phyloP scores from a whole-genome alignment of 441 rosid species.

The Rhodomyrtus psidioides region DNA sequence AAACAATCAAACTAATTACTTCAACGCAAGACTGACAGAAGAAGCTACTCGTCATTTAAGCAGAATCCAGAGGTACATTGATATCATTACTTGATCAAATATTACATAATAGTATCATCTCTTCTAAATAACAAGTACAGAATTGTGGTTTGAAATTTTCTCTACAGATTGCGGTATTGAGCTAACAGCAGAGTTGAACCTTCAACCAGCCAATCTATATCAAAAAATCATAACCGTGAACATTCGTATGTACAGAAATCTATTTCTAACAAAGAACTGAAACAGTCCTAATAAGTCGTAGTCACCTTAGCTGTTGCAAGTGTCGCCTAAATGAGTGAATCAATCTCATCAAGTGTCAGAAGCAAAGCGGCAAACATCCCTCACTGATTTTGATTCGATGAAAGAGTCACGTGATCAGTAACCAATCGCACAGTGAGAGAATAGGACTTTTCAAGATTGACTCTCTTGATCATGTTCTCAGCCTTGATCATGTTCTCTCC shows the following conservation, averaged over 20 bases:
- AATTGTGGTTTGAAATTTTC: not conserved
- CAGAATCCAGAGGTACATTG: not conserved
- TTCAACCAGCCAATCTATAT: not conserved
- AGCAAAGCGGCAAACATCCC: not conserved
- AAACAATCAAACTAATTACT: not conserved
- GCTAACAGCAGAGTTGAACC: not conserved
- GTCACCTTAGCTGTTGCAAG: not conserved
- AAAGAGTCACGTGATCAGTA: not conserved
- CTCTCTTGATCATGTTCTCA: not conserved
- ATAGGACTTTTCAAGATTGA: not conserved
- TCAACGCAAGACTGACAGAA: not conserved
- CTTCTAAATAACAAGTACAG: not conserved
- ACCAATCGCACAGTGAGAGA: no score
- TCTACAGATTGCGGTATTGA: not conserved
- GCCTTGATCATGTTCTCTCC: not conserved
- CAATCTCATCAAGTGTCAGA: not conserved
- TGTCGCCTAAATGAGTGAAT: not conserved
- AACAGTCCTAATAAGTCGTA: not conserved
- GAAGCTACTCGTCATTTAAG: not conserved
- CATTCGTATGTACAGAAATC: not conserved
- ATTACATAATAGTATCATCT: not conserved
- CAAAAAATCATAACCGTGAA: not conserved
- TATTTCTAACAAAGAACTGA: not conserved
- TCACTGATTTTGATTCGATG: not conserved
- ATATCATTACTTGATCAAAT: not conserved